Evolutionary conservation across 2,329 filamentous ascomycete genomes (phyloP), one percentile per base, ranked within the genome.

Genomic region (Penicillium expansum): DNA sequence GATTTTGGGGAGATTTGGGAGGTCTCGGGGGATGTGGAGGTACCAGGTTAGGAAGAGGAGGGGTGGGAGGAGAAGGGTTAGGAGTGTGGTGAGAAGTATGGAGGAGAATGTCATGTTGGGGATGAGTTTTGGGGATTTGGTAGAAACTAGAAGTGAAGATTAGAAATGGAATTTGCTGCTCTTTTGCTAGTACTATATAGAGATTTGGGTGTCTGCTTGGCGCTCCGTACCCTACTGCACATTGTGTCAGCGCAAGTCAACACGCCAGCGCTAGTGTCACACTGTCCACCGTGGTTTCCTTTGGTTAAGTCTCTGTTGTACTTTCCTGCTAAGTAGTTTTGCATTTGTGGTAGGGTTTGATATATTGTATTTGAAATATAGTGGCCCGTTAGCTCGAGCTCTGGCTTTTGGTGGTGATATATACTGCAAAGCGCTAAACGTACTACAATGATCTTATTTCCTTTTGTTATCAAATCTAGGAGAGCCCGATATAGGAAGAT

Each of bases 1-100:
- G 5, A 68, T 61, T 8, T 47, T 56, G 8, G 65, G 66, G 24
- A 68, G 66, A 16, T 58, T 55, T 2, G 66, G 66, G 51, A 68
- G 57, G 14, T 58, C 52, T 27, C 52, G 33, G 13, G 66, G 65
- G 22, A 66, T 32, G 4, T 63, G 62, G 22, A 67, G 59, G 39
- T 67, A 68, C 62, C 64, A 67, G n/a, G 53, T 59, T 18, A 68
- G 39, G 22, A 63, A 35, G 8, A 58, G 14, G 5, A 60, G 5
- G 5, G 55, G 37, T n/a, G 52, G 47, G 41, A 57, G 6, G 6
- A 62, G 44, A 38, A 62, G 10, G 10, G 47, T 27, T 5, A 55
- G 9, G 18, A 48, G 30, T 14, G 30, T 18, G 8, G 2, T 14
- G 18, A 45, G 16, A 2, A 55, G 9, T 24, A 49, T 18, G 1